Base-by-base conservation (phyloP, 2,329 filamentous ascomycete species). In the Calonectria pseudoreteaudii region DNA sequence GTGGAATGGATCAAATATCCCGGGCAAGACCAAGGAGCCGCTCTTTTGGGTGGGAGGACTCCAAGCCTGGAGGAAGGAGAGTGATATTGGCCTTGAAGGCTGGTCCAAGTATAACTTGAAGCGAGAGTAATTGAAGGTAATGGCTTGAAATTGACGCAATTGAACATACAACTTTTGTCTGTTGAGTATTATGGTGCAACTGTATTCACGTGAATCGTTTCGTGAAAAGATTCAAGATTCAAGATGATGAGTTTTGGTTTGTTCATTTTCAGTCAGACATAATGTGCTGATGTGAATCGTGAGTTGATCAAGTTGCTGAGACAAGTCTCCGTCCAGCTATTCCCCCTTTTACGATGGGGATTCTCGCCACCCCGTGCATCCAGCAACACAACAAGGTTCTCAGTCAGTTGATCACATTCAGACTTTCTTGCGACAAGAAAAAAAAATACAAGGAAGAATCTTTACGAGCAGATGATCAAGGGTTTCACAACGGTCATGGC, bases 381-480 rank as follows among this genome's bases (percentile, higher is more conserved):
- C 13, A 38, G n/a, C 34, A 60, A 58, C n/a, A 38, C n/a, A 23
- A 34, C 56, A 38, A 23, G 56, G 31, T 23, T n/a, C n/a, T 30
- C 52, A 38, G 6, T 60, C 56, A 60, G 36, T 60, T 60, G 31
- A 60, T 26, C 31, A 9, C n/a, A 38, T 60, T 38, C 31, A 38
- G 44, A 11, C 44, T 5, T 47, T n/a, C 44, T 38, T 38, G 31
- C n/a, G 23, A 23, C 13, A 38, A 38, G 36, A 60, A 56, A 56
- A 60, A 56, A 56, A 56, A 36, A 58, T 18, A 14, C 14, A 36
- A 38, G 56, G 56, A 60, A 60, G 56, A 60, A 60, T 60, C 31
- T 60, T 60, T 60, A 60, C n/a, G 56, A 60, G 56, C n/a, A 56
- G 36, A 36, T 36, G 23, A 31, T 56, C 56, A 60, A 58, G 56